A percentile compares a stretch with the other conserved stretches of the same genome.
phyloP scores from a whole-genome alignment of 208 protist species.

The Balamuthia mandrillaris region DNA sequence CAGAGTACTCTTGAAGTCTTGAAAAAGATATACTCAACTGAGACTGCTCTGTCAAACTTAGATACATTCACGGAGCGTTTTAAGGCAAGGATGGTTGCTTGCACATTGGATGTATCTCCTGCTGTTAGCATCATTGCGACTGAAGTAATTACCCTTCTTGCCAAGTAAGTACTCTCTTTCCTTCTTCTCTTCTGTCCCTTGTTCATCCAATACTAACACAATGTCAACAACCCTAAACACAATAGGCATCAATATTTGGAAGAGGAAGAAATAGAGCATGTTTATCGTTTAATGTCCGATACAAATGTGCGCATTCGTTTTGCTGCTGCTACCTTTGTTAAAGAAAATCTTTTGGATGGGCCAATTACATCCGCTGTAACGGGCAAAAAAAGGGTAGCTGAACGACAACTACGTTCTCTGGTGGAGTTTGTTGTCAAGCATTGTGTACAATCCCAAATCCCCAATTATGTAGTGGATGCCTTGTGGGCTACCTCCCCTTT shows the following conservation, averaged over 20 bases:
- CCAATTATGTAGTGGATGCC: conserved; percentile 35
- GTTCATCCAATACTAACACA: background rate
- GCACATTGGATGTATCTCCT: conserved; percentile 7
- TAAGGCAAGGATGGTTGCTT: conserved; percentile 3
- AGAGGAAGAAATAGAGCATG: background rate
- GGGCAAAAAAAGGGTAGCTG: background rate
- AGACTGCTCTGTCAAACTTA: background rate
- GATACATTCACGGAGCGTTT: conserved; percentile 36
- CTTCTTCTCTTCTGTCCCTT: background rate
- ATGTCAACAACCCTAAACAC: too few relatives aligned
- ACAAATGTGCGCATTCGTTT: conserved; percentile 22
- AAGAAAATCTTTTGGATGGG: background rate
- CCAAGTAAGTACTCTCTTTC: background rate
- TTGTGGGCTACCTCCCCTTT: background rate
- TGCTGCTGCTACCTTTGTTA: conserved; percentile 11
- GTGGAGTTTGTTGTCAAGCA: conserved; percentile 13
- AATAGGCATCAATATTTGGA: background rate
- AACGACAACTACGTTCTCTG: background rate
- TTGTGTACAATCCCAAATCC: conserved; percentile 12
- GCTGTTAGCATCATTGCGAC: background rate
- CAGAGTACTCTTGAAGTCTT: background rate
- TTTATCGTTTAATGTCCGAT: conserved; percentile 20
- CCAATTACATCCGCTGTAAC: background rate
- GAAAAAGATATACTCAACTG: background rate
- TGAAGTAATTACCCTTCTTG: background rate